phyloP scores from a whole-genome alignment of 805 yeast genomes.

The Myxozyma sirexii region DNA sequence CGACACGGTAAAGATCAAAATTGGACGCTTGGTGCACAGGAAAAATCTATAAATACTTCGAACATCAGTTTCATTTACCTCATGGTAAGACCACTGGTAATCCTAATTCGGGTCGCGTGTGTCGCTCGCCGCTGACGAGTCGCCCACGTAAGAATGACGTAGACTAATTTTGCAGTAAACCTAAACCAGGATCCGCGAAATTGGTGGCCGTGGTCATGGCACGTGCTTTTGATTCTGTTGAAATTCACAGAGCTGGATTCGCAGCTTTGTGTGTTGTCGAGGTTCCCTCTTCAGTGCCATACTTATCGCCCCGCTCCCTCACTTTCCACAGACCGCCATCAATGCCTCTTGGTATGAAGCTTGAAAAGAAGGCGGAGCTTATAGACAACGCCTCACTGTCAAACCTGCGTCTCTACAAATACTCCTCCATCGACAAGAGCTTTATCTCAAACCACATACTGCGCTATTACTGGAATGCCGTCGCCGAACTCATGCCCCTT shows the following conservation, averaged over 20 bases:
- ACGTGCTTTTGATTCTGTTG: not conserved
- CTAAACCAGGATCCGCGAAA: not conserved
- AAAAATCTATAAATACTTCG: not conserved
- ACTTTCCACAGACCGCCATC: no score
- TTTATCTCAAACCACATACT: constrained; percentile 72
- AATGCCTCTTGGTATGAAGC: not conserved
- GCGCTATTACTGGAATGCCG: constrained; percentile 83
- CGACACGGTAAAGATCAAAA: constrained; percentile 18
- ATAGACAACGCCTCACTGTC: constrained; percentile 34
- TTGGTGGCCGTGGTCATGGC: not conserved
- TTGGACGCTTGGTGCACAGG: constrained; percentile 21
- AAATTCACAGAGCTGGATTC: no score
- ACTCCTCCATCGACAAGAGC: constrained; percentile 71
- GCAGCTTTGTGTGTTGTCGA: no score
- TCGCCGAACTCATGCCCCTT: constrained; percentile 77
- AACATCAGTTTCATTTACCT: no score
- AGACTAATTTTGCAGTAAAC: not conserved
- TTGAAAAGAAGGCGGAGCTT: constrained; percentile 21
- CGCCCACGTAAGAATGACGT: constrained; percentile 3
- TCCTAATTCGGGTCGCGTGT: no score
- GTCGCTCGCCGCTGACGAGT: not conserved
- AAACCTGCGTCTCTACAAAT: constrained; percentile 38
- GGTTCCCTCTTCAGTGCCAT: no score
- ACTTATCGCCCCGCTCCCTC: no score
- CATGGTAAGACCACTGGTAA: no score